Percentiles rank a stretch among this genome's conserved stretches.
Evolutionary conservation across 192 early-diverging fungal species (phyloP).

Genomic region (Kappamyces sp.): DNA sequence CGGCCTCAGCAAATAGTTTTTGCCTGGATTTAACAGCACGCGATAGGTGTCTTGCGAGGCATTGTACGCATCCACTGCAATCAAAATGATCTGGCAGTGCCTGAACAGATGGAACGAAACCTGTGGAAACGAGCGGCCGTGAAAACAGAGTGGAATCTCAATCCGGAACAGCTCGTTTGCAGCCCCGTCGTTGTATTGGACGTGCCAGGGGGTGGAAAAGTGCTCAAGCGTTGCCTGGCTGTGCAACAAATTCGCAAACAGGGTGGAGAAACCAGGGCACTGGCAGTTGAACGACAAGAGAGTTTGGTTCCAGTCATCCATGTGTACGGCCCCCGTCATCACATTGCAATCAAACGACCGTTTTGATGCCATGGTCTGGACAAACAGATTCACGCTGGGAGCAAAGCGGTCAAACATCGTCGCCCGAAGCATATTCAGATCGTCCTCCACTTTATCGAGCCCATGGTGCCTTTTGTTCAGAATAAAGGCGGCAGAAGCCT

Average conservation of each 20-base stretch:
- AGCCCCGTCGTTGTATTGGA: constrained; percentile 62
- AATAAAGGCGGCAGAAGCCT: not conserved
- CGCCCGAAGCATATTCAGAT: constrained; percentile 58
- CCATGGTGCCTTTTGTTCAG: not conserved
- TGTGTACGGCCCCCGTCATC: constrained; percentile 32
- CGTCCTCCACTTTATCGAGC: constrained; percentile 57
- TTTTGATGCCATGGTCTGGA: constrained; percentile 58
- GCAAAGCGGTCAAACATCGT: constrained; percentile 62
- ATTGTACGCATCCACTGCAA: constrained; percentile 22
- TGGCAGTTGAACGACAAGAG: constrained; percentile 42
- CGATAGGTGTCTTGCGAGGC: constrained; percentile 21
- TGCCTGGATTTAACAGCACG: constrained; percentile 57
- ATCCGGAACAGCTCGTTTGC: constrained; percentile 59
- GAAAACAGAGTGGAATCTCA: constrained; percentile 42
- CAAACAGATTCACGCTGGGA: constrained; percentile 49
- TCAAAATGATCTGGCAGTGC: constrained; percentile 36
- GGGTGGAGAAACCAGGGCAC: constrained; percentile 47
- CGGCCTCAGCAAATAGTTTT: constrained; percentile 7
- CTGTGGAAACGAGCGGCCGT: constrained; percentile 55
- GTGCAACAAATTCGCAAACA: constrained; percentile 61
- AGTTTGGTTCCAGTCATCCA: constrained; percentile 38
- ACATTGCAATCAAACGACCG: constrained; percentile 54
- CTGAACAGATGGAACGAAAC: constrained; percentile 41
- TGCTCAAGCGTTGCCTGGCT: constrained; percentile 26
- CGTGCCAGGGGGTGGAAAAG: constrained; percentile 58